These are phyloP conservation scores for Wickerhamiella alocasiicola DNA, from an alignment of 805 yeast species.

Conservation along the genomic window DNA sequence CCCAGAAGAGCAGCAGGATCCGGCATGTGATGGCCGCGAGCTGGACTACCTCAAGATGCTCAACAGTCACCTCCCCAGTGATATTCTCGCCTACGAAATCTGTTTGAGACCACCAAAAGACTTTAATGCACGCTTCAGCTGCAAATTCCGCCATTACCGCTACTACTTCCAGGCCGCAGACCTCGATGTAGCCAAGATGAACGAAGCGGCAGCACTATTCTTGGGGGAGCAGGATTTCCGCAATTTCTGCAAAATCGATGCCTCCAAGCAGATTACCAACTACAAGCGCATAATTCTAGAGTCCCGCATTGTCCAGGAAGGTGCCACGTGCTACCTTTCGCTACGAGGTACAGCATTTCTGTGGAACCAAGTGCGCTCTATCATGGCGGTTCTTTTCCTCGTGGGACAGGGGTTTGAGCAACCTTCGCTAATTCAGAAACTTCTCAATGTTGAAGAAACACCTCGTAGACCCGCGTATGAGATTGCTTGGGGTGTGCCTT, in stretches of 20 bases:
- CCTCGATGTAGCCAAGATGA: slow-evolving; percentile 57
- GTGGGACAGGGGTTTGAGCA: slow-evolving; percentile 69
- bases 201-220: slow-evolving; percentile 46
- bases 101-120: slow-evolving; percentile 69
- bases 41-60: slow-evolving; percentile 63
- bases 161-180: slow-evolving; percentile 45
- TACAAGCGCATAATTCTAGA: slow-evolving; percentile 50
- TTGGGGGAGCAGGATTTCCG: slow-evolving; percentile 81
- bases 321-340: slow-evolving; percentile 49
- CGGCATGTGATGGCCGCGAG: slow-evolving; percentile 50
- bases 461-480: slow-evolving; percentile 70
- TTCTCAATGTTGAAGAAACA: slow-evolving; percentile 43
- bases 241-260: slow-evolving; percentile 89
- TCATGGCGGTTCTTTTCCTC: slow-evolving; percentile 71
- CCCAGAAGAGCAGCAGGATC: slow-evolving; percentile 46
- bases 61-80: slow-evolving; percentile 67
- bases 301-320: slow-evolving; percentile 34
- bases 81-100: slow-evolving; percentile 69
- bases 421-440: slow-evolving; percentile 41
- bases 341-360: slow-evolving; percentile 79
- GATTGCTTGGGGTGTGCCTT: slow-evolving; percentile 83
- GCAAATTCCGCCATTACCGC: slow-evolving; percentile 72
- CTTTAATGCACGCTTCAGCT: slow-evolving; percentile 90
- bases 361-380: slow-evolving; percentile 97
- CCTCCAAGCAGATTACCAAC: slow-evolving; percentile 80